Evolutionary conservation across 768 basidiomycete genomes (phyloP).

Genomic region (Xerocomus brunneocitrinus): DNA sequence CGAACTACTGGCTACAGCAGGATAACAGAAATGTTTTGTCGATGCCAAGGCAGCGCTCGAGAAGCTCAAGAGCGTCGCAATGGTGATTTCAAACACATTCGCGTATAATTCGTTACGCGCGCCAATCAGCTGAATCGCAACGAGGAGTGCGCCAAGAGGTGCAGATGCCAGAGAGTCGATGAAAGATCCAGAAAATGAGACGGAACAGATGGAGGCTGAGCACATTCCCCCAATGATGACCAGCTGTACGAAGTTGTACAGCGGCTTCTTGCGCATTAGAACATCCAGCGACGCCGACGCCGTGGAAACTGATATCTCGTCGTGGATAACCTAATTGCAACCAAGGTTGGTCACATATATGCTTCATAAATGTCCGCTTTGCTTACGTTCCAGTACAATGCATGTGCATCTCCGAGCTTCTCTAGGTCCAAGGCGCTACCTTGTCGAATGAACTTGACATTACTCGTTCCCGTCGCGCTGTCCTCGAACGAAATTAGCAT

Average conservation of each 20-base stretch:
- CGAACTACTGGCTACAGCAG: conserved; percentile 71
- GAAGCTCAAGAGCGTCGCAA: conserved; percentile 78
- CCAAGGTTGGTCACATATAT: conserved; percentile 1
- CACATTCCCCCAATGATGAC: conserved; percentile 74
- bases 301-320: conserved; percentile 67
- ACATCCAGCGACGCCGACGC: conserved; percentile 66
- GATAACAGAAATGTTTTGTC: conserved; percentile 70
- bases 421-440: conserved; percentile 67
- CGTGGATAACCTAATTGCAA: conserved; percentile 74
- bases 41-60: conserved; percentile 68
- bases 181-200: conserved; percentile 72
- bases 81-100: conserved; percentile 79
- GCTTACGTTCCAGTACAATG: conserved; percentile 68
- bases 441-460: conserved; percentile 76
- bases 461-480: conserved; percentile 70
- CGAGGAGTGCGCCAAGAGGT: conserved; percentile 72
- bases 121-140: conserved; percentile 66
- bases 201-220: conserved; percentile 67
- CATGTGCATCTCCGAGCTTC: conserved; percentile 67
- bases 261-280: conserved; percentile 63
- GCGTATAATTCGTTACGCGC: conserved; percentile 74
- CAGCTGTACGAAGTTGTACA: conserved; percentile 58
- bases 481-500: conserved; percentile 85
- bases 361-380: not conserved
- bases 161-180: conserved; percentile 69